These are phyloP conservation scores for Penicillium sp. DNA, from an alignment of 2,329 filamentous ascomycete species.

Conservation along the genomic window DNA sequence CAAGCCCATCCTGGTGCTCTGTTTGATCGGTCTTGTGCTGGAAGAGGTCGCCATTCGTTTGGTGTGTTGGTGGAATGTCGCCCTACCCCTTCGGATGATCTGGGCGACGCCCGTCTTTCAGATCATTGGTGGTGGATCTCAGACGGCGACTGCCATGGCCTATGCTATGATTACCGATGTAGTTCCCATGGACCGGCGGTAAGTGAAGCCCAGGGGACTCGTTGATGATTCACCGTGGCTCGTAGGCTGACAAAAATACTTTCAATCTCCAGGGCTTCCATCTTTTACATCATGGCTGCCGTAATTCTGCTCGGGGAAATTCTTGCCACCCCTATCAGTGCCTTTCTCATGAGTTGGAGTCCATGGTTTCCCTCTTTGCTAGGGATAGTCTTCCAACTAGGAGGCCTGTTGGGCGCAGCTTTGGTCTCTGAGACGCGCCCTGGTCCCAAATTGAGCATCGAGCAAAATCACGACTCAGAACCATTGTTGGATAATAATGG, in stretches of 20 bases:
- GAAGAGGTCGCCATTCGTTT: constrained; percentile 5
- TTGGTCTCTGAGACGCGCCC: background rate
- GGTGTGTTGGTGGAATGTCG: constrained; percentile 7
- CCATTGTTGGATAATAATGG: background rate
- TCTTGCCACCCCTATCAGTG: constrained; percentile 5
- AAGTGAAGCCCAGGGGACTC: background rate
- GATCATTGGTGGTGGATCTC: constrained; percentile 2
- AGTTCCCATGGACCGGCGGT: constrained; percentile 3
- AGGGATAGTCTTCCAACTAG: background rate
- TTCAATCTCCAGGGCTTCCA: background rate
- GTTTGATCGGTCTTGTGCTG: background rate
- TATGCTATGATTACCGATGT: constrained; percentile 12
- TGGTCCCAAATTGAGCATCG: background rate
- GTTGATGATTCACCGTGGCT: background rate
- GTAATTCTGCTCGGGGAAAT: constrained; percentile 2
- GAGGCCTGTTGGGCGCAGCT: background rate
- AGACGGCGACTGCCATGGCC: constrained; percentile 3
- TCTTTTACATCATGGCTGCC: constrained; percentile 5
- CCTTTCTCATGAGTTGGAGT: constrained; percentile 5
- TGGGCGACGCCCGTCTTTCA: constrained; percentile 9
- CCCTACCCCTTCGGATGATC: constrained; percentile 1
- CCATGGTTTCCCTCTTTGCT: constrained; percentile 10
- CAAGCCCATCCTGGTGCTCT: constrained; percentile 7
- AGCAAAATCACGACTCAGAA: background rate
- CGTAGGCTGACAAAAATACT: background rate